Conservation (phyloP, 768 basidiomycete genomes). For the Tylopilus vinaceipallidus region DNA sequence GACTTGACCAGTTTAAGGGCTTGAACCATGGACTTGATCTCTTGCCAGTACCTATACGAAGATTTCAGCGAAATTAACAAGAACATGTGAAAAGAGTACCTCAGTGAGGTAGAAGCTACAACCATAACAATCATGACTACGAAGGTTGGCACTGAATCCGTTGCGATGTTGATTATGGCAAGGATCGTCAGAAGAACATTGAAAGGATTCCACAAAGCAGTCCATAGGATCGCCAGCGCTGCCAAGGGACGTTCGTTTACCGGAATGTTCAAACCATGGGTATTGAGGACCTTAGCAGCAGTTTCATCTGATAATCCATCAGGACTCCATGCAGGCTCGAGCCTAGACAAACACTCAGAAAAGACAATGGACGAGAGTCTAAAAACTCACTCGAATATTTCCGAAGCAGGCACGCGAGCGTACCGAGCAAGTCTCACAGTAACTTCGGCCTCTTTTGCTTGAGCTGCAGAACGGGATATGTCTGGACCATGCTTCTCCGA, state of each 20-base stretch:
- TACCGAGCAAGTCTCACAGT: conserved; percentile 25
- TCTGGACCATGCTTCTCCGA: conserved; percentile 26
- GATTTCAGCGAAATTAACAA: not conserved
- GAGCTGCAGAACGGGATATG: conserved; percentile 14
- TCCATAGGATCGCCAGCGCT: conserved; percentile 28
- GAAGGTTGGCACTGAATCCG: conserved; percentile 32
- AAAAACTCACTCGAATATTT: conserved; percentile 25
- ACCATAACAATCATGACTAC: conserved; percentile 37
- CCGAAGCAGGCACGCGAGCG: conserved; percentile 22
- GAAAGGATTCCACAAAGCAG: conserved; percentile 36
- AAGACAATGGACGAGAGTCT: not conserved
- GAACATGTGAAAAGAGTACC: conserved; percentile 11
- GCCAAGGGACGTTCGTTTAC: conserved; percentile 33
- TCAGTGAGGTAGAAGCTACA: conserved; percentile 33
- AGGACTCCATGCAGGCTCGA: conserved; percentile 27
- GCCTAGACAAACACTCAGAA: conserved; percentile 12
- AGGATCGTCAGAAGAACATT: conserved; percentile 33
- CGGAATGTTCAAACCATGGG: conserved; percentile 28
- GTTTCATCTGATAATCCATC: conserved; percentile 24
- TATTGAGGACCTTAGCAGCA: conserved; percentile 16
- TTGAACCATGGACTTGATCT: conserved; percentile 34
- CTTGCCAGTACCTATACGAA: conserved; percentile 31
- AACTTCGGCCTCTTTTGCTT: conserved; percentile 22
- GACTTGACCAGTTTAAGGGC: conserved; percentile 34
- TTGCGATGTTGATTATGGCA: conserved; percentile 33